These are phyloP conservation scores for Calcarisporium arbuscula DNA, from an alignment of 2,329 filamentous ascomycete species.

Conservation along the genomic window DNA sequence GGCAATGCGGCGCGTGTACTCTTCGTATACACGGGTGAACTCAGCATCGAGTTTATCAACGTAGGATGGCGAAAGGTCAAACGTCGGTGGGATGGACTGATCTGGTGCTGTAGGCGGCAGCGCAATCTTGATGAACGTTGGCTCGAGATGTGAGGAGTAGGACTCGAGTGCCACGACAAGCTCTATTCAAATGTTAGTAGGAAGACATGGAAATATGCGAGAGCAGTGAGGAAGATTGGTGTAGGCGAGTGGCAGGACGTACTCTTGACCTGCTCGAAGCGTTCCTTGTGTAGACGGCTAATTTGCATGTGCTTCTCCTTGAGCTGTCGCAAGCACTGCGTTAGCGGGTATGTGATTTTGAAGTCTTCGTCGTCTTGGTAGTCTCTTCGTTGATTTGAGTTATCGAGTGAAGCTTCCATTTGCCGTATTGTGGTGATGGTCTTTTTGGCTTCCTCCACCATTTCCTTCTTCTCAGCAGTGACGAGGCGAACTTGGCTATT, in stretches of 20 bases:
- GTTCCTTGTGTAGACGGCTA: slow-evolving; percentile 77
- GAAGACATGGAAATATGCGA: not conserved
- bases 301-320: slow-evolving; percentile 83
- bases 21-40: slow-evolving; percentile 92
- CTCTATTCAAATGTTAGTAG: slow-evolving; percentile 46
- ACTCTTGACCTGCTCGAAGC: slow-evolving; percentile 95
- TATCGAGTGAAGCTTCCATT: slow-evolving; percentile 87
- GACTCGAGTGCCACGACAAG: slow-evolving; percentile 90
- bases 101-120: slow-evolving; percentile 77
- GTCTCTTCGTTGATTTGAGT: slow-evolving; percentile 58
- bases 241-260: slow-evolving; percentile 25
- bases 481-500: slow-evolving; percentile 85
- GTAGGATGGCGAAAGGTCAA: slow-evolving; percentile 89
- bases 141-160: slow-evolving; percentile 91
- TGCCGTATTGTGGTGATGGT: slow-evolving; percentile 83
- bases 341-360: slow-evolving; percentile 75
- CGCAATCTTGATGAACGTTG: slow-evolving; percentile 76
- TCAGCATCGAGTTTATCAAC: slow-evolving; percentile 81
- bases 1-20: slow-evolving; percentile 79
- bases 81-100: slow-evolving; percentile 69
- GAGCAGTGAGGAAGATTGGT: not conserved
- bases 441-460: slow-evolving; percentile 83
- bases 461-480: slow-evolving; percentile 78
- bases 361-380: slow-evolving; percentile 63
- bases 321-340: slow-evolving; percentile 68